Percentiles rank a stretch among this genome's conserved stretches.
Evolutionary conservation across 2,329 filamentous ascomycete species (phyloP).

Genomic region (Escovopsis sp.): DNA sequence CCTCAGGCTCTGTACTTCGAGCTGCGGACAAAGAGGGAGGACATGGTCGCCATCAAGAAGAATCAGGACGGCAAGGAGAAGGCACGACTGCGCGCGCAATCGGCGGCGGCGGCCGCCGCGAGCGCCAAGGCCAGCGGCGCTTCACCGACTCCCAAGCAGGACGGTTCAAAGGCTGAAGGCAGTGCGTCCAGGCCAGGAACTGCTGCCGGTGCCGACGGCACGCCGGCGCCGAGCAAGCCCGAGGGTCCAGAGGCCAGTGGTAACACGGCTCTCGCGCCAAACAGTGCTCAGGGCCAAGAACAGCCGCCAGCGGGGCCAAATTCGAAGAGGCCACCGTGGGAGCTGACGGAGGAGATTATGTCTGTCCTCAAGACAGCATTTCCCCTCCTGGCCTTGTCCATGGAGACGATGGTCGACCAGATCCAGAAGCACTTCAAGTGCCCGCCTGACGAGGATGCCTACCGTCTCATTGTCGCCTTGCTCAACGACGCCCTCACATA

Average conservation of each 20-base stretch:
- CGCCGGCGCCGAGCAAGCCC: constrained; percentile 27
- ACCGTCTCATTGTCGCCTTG: constrained; percentile 89
- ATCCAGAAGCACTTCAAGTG: constrained; percentile 99
- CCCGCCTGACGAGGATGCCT: constrained; percentile 93
- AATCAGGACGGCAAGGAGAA: constrained; percentile 63
- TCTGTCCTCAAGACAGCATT: constrained; percentile 93
- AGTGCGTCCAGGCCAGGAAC: constrained; percentile 33
- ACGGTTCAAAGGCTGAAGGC: constrained; percentile 24
- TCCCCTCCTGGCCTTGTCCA: constrained; percentile 83
- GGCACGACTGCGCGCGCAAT: constrained; percentile 33
- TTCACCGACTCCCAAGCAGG: constrained; percentile 37
- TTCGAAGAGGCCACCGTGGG: constrained; percentile 76
- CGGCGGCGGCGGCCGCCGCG: constrained; percentile 25
- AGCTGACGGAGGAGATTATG: constrained; percentile 91
- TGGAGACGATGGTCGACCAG: constrained; percentile 99
- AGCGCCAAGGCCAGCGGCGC: constrained; percentile 30
- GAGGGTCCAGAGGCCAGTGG: constrained; percentile 22
- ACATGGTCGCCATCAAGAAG: constrained; percentile 86
- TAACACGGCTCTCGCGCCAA: constrained; percentile 12
- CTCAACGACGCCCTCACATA: constrained; percentile 92
- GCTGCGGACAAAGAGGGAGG: constrained; percentile 81
- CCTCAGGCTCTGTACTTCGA: constrained; percentile 95
- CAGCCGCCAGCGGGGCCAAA: constrained; percentile 10
- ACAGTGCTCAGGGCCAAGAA: constrained; percentile 9
- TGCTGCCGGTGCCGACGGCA: constrained; percentile 28